A percentile compares a stretch with the other conserved stretches of the same genome.
Evolutionary conservation across 208 protist genomes (phyloP).

Genomic region (Acanthamoeba royreba): DNA sequence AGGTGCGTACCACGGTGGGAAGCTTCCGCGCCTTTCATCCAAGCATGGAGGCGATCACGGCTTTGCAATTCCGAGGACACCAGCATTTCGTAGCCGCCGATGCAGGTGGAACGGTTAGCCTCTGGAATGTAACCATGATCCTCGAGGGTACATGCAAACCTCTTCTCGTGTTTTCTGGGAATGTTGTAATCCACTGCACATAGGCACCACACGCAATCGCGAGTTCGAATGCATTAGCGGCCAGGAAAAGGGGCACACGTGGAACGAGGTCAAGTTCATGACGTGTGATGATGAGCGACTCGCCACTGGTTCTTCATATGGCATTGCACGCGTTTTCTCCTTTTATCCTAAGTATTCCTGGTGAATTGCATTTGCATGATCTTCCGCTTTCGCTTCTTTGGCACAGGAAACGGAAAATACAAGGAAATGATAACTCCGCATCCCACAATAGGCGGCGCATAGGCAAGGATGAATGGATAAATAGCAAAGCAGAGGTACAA

Average conservation of each 20-base stretch:
- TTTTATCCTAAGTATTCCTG: no score
- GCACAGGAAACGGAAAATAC: no score
- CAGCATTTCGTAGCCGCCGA: not conserved
- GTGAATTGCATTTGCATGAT: no score
- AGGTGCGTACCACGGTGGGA: not conserved
- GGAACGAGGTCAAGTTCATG: constrained; percentile 19
- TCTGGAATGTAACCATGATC: not conserved
- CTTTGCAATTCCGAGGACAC: not conserved
- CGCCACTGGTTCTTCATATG: not conserved
- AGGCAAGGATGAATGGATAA: no score
- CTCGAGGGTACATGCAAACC: not conserved
- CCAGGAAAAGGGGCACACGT: not conserved
- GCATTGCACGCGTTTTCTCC: not conserved
- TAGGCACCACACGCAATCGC: not conserved
- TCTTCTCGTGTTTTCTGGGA: not conserved
- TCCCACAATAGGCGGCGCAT: no score
- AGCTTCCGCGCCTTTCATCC: not conserved
- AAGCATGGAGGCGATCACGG: not conserved
- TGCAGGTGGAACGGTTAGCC: not conserved
- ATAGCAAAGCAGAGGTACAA: no score
- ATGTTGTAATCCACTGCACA: not conserved
- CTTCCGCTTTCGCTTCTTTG: no score
- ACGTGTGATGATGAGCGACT: not conserved
- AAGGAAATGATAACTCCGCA: no score
- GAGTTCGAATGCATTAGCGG: not conserved